These are phyloP conservation scores for Yamadazyma phyllophila DNA, from an alignment of 805 yeast genomes.

Conservation along the genomic window DNA sequence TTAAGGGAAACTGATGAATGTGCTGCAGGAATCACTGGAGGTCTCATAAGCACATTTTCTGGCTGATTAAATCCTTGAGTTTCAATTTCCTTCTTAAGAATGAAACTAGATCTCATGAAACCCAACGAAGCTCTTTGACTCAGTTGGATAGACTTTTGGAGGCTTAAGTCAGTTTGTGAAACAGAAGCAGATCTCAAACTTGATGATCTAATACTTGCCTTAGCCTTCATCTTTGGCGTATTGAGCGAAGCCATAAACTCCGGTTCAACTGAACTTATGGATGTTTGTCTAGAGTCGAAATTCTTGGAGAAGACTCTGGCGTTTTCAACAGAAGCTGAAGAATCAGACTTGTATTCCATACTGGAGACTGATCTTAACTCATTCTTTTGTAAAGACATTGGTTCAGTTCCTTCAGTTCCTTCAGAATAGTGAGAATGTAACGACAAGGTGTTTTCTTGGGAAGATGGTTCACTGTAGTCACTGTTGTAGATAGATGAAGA, in stretches of 20 bases:
- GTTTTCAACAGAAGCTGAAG: conserved; percentile 3
- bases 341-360: conserved; percentile 10
- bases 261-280: conserved; percentile 15
- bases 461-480: conserved; percentile 20
- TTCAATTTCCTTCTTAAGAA: conserved; percentile 42
- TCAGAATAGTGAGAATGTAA: conserved; percentile 37
- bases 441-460: conserved; percentile 24
- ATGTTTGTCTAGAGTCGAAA: conserved; percentile 13
- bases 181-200: neutral
- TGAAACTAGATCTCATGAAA: conserved; percentile 42
- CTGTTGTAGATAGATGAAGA: conserved; percentile 32
- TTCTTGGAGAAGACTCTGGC: conserved; percentile 14
- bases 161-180: conserved; percentile 5
- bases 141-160: conserved; percentile 16
- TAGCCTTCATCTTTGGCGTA: neutral
- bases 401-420: conserved; percentile 17
- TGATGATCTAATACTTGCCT: neutral
- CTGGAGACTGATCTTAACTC: conserved; percentile 13
- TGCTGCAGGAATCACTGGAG: conserved; percentile 17
- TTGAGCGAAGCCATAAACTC: conserved; percentile 11
- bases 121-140: conserved; percentile 38
- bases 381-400: conserved; percentile 14
- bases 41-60: conserved; percentile 27
- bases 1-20: conserved; percentile 2
- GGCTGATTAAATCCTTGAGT: conserved; percentile 29